phyloP scores from a whole-genome alignment of 345 rosid species.

The Euphorbia lathyris region DNA sequence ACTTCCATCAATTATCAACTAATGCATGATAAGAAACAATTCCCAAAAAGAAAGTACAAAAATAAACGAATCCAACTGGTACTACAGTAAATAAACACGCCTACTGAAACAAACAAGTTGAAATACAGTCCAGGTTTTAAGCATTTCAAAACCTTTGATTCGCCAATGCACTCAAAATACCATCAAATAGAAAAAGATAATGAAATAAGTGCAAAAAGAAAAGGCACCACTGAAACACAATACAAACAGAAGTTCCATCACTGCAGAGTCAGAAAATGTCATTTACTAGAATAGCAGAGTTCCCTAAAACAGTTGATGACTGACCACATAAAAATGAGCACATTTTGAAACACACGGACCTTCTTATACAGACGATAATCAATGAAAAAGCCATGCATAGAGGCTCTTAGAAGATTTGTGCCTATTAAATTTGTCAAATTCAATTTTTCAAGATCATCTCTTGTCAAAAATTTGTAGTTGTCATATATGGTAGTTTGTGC shows the following conservation, averaged over 20 bases:
- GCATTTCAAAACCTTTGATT: not conserved
- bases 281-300: not conserved
- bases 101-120: not conserved
- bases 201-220: not conserved
- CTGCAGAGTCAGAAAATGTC: not conserved
- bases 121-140: not conserved
- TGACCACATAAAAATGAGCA: not conserved
- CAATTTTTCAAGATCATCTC: constrained; percentile 80
- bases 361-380: constrained; percentile 70
- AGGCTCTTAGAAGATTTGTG: constrained; percentile 87
- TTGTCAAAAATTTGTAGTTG: constrained; percentile 78
- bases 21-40: not conserved
- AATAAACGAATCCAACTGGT: not conserved
- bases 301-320: not conserved
- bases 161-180: not conserved
- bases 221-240: not conserved
- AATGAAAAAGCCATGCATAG: constrained; percentile 89
- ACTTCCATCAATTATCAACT: not conserved
- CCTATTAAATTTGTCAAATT: constrained; percentile 80
- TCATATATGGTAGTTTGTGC: constrained; percentile 80
- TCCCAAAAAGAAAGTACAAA: not conserved
- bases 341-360: constrained; percentile 33
- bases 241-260: not conserved
- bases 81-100: not conserved
- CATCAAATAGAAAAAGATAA: not conserved